phyloP scores from a whole-genome alignment of 805 yeast genomes.

The Wickerhamiella shivajii region DNA sequence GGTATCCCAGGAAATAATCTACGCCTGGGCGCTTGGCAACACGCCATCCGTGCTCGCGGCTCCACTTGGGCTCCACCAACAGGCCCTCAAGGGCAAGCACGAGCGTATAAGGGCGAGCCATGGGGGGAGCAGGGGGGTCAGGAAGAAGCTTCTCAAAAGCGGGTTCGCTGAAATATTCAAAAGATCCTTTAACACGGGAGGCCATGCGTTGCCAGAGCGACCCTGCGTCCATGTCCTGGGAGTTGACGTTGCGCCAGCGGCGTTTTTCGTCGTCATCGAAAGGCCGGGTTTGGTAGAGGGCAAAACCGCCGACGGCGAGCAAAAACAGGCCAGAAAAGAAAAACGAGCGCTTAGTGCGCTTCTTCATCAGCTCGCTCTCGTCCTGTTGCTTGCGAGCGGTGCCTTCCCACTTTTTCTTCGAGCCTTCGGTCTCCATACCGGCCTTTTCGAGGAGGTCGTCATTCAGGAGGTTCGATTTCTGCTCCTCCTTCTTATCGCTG shows the following conservation, averaged over 20 bases:
- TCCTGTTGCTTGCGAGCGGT: conserved; percentile 29
- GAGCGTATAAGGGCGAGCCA: conserved; percentile 81
- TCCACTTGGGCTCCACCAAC: conserved; percentile 85
- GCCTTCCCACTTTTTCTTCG: conserved; percentile 35
- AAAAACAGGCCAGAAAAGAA: conserved; percentile 33
- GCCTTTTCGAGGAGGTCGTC: conserved; percentile 76
- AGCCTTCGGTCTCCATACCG: conserved; percentile 43
- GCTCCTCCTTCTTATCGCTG: no score
- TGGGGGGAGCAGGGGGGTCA: conserved; percentile 81
- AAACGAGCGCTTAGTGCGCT: conserved; percentile 58
- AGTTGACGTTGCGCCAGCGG: conserved; percentile 38
- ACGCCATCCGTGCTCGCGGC: conserved; percentile 87
- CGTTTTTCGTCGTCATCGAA: conserved; percentile 71
- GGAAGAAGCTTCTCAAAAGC: conserved; percentile 87
- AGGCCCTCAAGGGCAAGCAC: conserved; percentile 83
- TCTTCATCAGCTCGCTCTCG: conserved; percentile 28
- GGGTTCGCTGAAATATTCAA: conserved; percentile 82
- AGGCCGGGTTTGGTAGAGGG: conserved; percentile 59
- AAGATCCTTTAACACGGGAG: conserved; percentile 58
- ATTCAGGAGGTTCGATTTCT: no score
- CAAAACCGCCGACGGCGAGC: conserved; percentile 32
- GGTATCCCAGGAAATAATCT: conserved; percentile 88
- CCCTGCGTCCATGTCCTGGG: conserved; percentile 49
- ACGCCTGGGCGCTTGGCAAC: conserved; percentile 98
- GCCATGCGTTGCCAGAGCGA: conserved; percentile 54